Evolutionary conservation across 2,329 filamentous ascomycete genomes (phyloP).

Genomic region (Pyrenophora graminea): DNA sequence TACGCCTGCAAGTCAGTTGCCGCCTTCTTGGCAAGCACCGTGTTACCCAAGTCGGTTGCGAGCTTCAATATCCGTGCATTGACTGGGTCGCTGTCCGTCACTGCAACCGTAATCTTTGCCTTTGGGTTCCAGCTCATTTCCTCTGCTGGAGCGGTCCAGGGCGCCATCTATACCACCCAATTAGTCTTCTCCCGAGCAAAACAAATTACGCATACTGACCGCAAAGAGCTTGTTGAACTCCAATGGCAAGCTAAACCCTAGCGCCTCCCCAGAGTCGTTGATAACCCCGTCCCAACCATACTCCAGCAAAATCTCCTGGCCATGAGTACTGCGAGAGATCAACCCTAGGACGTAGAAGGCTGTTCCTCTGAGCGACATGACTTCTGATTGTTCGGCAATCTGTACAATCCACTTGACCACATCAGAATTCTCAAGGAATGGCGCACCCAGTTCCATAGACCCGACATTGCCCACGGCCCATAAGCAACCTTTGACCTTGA

Average conservation of each 20-base stretch:
- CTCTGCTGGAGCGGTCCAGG: slow-evolving; percentile 41
- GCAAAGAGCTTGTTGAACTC: slow-evolving; percentile 79
- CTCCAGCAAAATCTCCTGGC: slow-evolving; percentile 86
- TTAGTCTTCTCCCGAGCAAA: slow-evolving; percentile 18
- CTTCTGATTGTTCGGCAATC: slow-evolving; percentile 84
- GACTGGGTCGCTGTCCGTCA: slow-evolving; percentile 63
- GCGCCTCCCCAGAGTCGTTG: slow-evolving; percentile 76
- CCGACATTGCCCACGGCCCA: slow-evolving; percentile 99
- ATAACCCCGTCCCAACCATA: slow-evolving; percentile 92
- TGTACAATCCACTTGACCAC: slow-evolving; percentile 85
- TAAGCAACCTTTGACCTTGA: slow-evolving; percentile 93
- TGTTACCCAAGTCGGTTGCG: slow-evolving; percentile 87
- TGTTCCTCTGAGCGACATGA: slow-evolving; percentile 91
- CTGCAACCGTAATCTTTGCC: slow-evolving; percentile 58
- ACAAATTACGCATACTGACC: slow-evolving; percentile 47
- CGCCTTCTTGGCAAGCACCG: slow-evolving; percentile 86
- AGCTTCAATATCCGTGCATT: slow-evolving; percentile 80
- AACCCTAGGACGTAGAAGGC: slow-evolving; percentile 95
- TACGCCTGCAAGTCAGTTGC: slow-evolving; percentile 74
- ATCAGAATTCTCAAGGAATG: slow-evolving; percentile 87
- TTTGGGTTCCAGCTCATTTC: slow-evolving; percentile 40
- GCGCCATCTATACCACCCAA: slow-evolving; percentile 38
- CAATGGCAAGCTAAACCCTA: slow-evolving; percentile 85
- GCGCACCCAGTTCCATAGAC: slow-evolving; percentile 94
- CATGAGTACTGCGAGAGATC: slow-evolving; percentile 88